Evolutionary conservation across 345 rosid species (phyloP), one percentile per base, ranked within the genome.

Genomic region (Citrus inodora): DNA sequence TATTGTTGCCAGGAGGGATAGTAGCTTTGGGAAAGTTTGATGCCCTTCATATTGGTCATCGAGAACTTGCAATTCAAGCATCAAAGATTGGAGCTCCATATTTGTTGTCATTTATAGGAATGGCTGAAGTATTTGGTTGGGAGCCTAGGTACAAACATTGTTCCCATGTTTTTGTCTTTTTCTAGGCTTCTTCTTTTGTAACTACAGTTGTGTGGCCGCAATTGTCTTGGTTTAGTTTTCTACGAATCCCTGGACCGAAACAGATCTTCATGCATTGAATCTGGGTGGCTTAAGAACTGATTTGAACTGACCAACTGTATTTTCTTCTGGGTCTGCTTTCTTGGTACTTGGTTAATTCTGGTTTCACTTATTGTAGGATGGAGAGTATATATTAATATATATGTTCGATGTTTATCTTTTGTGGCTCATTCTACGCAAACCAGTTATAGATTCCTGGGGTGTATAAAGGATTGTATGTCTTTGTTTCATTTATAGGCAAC

Each of bases 11-110:
- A 94, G 98, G 99, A 84, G 98, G 97, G 77, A 85, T 94, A 42
- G 98, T 91, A 77, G 98, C 97, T n/a, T 88, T 91, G 71, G 99
- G 98, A 79, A 96, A 96, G 83, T 96, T 96, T 87, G 99, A 96
- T 74, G 99, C 98, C 14, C 88, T 96, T 83, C 97, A 94, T 78
- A 70, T 89, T 51, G 97, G 99, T 69, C 99, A 96, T 83, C 91
- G 97, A 38, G 98, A 96, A 87, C 99, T 94, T 70, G 94, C 95
- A 0, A 85, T 90, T 87, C 95, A 90, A 85, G 99, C 99, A 80
- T 94, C 99, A 28, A 96, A 86, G 82, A 82, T 86, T 70, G 99
- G 98, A 83, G 80, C 83, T 63, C 98, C 99, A 3, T 91, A 81
- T 87, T 90, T 91, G 56, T 78, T 94, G 80, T 92, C 98, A 59